Base-by-base conservation (phyloP, 2,329 filamentous ascomycete genomes). In the Pseudogymnoascus sp. region DNA sequence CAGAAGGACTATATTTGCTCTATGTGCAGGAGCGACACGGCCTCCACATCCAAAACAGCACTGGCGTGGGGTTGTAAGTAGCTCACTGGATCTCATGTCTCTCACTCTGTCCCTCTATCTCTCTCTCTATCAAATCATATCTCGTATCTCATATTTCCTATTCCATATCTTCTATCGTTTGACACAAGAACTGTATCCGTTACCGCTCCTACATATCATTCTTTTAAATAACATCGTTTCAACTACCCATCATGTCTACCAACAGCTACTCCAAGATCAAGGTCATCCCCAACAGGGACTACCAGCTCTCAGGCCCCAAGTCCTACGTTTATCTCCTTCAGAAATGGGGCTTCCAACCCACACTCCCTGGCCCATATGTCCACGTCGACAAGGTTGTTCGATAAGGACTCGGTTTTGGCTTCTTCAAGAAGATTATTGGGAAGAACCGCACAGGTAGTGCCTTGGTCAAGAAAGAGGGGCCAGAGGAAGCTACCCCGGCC, bases 331-430 rank as follows among this genome's bases (percentile, higher is more conserved):
- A 80, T 67, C 74, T 82, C 7, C 74, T 89, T 68, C 81, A 81
- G 71, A 87, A 86, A 72, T 89, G 83, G 72, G 79, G 82, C 64
- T 85, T 89, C 71, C 75, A 80, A 21, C 85, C 87, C 35, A 88
- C 86, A 64, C 77, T 82, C 66, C 79, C 81, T 1, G 86, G 87
- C 4, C 87, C 85, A 7, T 90, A 84, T 74, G 79, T 78, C 66
- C 77, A 83, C 65, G 73, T 78, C 65, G 77, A 79, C 31, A 76
- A 77, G 35, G 70, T 80, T 62, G 29, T 60, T 21, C 63, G 68
- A 40, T 44, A 64, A 53, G 66, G 64, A 31, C 74, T 79, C 29
- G 78, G 84, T 65, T 78, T 79, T 40, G 80, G 80, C 19, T 76
- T 80, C 50, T 76, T 78, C 60, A 76, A 77, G 64, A 76, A 79